These are phyloP conservation scores for Microcyclosporella mali DNA, from an alignment of 2,329 filamentous ascomycete genomes.

Conservation along the genomic window DNA sequence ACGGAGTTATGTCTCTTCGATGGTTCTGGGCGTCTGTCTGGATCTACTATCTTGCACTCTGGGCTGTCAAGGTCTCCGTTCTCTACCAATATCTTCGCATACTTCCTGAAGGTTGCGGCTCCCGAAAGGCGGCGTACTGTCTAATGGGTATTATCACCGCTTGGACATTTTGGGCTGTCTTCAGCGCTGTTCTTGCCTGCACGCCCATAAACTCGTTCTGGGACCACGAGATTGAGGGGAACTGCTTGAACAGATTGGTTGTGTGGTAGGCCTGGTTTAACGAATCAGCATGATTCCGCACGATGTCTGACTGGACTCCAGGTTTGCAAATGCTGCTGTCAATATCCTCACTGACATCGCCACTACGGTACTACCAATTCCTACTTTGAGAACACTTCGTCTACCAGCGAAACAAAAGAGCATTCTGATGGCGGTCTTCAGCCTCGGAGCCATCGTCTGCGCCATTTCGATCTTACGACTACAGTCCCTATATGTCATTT, in stretches of 20 bases:
- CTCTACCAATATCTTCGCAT: constrained; percentile 21
- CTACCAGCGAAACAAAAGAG: constrained; percentile 24
- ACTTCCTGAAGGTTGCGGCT: constrained; percentile 10
- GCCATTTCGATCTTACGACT: constrained; percentile 21
- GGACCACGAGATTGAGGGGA: constrained; percentile 11
- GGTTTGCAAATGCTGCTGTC: constrained; percentile 22
- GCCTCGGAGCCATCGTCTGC: constrained; percentile 25
- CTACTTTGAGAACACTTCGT: constrained; percentile 23
- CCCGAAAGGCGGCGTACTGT: constrained; percentile 12
- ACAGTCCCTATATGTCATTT: constrained; percentile 17
- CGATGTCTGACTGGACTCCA: neutral
- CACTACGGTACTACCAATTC: constrained; percentile 28
- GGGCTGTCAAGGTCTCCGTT: constrained; percentile 19
- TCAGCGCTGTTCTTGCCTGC: constrained; percentile 26
- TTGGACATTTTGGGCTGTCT: constrained; percentile 22
- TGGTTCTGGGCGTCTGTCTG: constrained; percentile 16
- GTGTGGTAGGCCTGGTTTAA: constrained; percentile 19
- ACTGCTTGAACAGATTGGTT: constrained; percentile 19
- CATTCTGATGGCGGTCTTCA: constrained; percentile 28
- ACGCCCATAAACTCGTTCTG: constrained; percentile 27
- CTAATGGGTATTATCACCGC: constrained; percentile 21
- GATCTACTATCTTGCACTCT: constrained; percentile 13
- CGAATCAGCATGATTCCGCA: neutral
- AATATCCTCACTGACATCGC: constrained; percentile 30
- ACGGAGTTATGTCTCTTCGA: constrained; percentile 4